phyloP scores from a whole-genome alignment of 805 yeast genomes.

The Debaryomyces maramus region DNA sequence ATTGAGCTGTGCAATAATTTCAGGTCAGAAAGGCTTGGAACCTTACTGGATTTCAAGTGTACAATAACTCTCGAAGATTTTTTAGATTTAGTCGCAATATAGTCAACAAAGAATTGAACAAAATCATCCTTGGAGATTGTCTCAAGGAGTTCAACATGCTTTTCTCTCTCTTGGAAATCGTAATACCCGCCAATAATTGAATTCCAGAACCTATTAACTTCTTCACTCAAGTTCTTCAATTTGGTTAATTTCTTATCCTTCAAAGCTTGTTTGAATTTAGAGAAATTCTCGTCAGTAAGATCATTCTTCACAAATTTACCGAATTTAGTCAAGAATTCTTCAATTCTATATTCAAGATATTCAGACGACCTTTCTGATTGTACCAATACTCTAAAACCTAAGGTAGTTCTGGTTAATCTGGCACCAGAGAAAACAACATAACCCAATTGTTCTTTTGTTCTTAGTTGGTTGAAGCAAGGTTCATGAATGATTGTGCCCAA shows the following conservation, averaged over 20 bases:
- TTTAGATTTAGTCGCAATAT: conserved; percentile 14
- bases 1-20: conserved; percentile 27
- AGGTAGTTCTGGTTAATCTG: conserved; percentile 65
- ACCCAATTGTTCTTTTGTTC: conserved; percentile 95
- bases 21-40: conserved; percentile 16
- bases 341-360: conserved; percentile 76
- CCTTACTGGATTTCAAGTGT: conserved; percentile 55
- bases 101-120: conserved; percentile 50
- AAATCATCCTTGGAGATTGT: conserved; percentile 58
- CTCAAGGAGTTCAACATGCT: conserved; percentile 58
- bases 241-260: conserved; percentile 65
- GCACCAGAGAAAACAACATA: conserved; percentile 86
- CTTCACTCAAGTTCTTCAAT: conserved; percentile 77
- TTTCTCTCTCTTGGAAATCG: conserved; percentile 62
- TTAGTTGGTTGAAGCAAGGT: conserved; percentile 83
- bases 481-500: conserved; percentile 74
- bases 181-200: conserved; percentile 75
- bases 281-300: conserved; percentile 64
- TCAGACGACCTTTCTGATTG: conserved; percentile 81
- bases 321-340: conserved; percentile 56
- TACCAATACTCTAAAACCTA: conserved; percentile 70
- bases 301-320: conserved; percentile 42
- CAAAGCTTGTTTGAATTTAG: conserved; percentile 68
- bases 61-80: conserved; percentile 22
- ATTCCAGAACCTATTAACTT: conserved; percentile 62